These are phyloP conservation scores for Colletotrichum musicola DNA, from an alignment of 2,329 filamentous ascomycete species.

Conservation along the genomic window DNA sequence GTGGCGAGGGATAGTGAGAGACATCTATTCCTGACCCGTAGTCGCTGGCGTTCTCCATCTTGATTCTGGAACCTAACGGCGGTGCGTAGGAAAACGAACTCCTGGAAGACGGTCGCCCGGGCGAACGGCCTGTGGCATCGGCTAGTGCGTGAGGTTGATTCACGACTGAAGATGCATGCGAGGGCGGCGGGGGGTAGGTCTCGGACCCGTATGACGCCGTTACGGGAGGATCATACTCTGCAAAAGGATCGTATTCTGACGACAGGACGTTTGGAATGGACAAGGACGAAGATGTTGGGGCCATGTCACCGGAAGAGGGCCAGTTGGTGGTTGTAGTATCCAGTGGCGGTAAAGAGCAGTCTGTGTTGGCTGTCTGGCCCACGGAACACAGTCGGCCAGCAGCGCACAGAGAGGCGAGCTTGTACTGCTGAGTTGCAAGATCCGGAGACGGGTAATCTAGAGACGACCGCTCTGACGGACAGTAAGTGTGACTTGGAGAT, in stretches of 20 bases:
- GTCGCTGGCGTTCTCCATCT: slow-evolving; percentile 53
- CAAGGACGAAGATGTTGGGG: slow-evolving; percentile 55
- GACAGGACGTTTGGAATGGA: slow-evolving; percentile 60
- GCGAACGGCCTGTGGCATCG: slow-evolving; percentile 18
- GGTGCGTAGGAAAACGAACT: slow-evolving; percentile 17
- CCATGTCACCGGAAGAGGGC: slow-evolving; percentile 55
- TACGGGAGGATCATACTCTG: slow-evolving; percentile 58
- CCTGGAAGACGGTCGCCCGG: slow-evolving; percentile 24
- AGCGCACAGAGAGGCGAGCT: slow-evolving; percentile 56
- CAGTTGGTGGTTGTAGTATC: slow-evolving; percentile 60
- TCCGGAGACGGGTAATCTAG: slow-evolving; percentile 62
- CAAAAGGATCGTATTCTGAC: slow-evolving; percentile 65
- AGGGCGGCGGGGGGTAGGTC: slow-evolving; percentile 57
- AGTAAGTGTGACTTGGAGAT: slow-evolving; percentile 59
- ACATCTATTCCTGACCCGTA: slow-evolving; percentile 52
- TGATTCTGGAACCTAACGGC: slow-evolving; percentile 51
- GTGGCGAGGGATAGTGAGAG: slow-evolving; percentile 57
- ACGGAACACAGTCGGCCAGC: slow-evolving; percentile 54
- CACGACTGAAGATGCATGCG: slow-evolving; percentile 43
- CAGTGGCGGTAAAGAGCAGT: slow-evolving; percentile 52
- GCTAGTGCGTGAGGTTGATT: slow-evolving; percentile 39
- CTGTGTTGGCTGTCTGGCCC: slow-evolving; percentile 52
- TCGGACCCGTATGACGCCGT: slow-evolving; percentile 60
- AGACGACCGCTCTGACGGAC: slow-evolving; percentile 55
- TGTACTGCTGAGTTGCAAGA: slow-evolving; percentile 58